These are phyloP conservation scores for Paramecium sexaurelia DNA, from an alignment of 73 alveolate genomes.

Conservation along the genomic window DNA sequence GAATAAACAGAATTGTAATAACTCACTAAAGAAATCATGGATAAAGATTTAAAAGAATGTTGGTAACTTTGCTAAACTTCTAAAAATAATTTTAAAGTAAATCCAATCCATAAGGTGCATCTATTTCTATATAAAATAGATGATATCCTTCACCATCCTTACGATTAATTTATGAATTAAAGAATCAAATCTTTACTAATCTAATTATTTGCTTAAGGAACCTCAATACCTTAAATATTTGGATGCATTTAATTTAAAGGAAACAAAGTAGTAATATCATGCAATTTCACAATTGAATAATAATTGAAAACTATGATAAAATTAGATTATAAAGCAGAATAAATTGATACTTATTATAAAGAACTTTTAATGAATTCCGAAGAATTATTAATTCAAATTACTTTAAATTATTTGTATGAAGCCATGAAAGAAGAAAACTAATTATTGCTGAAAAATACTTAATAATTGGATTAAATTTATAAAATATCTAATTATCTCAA, in stretches of 20 bases:
- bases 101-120: not conserved
- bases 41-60: not conserved
- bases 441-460: not conserved
- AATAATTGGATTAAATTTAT: not conserved
- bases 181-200: not conserved
- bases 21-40: not conserved
- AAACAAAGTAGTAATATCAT: not conserved
- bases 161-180: not conserved
- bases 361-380: not conserved
- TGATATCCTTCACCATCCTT: not conserved
- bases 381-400: not conserved
- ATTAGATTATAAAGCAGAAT: not conserved
- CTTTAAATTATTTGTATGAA: not conserved
- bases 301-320: not conserved
- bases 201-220: not conserved
- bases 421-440: not conserved
- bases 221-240: not conserved
- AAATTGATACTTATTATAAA: not conserved
- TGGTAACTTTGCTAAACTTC: not conserved
- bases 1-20: not conserved
- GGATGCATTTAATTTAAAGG: not conserved
- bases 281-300: not conserved
- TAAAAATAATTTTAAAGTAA: not conserved
- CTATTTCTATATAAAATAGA: not conserved
- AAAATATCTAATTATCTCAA: not conserved